Percentiles rank a stretch among this genome's conserved stretches.
These are phyloP conservation scores for Mariannaea sp. DNA, from an alignment of 2,329 filamentous ascomycete genomes.

Conservation along the genomic window DNA sequence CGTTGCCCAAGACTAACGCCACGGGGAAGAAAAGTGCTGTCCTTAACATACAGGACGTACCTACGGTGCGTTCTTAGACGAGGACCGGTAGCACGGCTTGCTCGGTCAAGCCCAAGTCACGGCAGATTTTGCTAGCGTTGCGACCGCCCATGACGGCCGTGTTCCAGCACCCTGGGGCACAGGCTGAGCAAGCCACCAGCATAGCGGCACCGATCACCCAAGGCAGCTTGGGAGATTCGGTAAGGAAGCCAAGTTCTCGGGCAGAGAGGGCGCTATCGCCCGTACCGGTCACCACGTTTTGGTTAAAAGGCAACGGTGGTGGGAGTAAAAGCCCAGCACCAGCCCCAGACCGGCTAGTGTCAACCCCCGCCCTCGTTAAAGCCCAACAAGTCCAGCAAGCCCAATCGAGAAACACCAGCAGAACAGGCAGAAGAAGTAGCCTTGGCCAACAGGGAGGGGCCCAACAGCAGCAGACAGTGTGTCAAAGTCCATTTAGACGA, in stretches of 20 bases:
- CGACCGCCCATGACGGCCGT: constrained; percentile 30
- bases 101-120: constrained; percentile 14
- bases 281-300: constrained; percentile 11
- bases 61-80: too few relatives aligned
- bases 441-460: constrained; percentile 21
- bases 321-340: constrained; percentile 4
- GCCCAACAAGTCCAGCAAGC: constrained; percentile 25
- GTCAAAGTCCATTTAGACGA: constrained; percentile 6
- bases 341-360: constrained; percentile 6
- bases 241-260: constrained; percentile 18
- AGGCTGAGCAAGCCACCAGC: background rate
- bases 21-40: constrained; percentile 23
- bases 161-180: constrained; percentile 9
- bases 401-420: constrained; percentile 29
- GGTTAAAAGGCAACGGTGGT: constrained; percentile 13
- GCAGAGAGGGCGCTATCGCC: constrained; percentile 11
- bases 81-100: constrained; percentile 29
- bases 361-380: constrained; percentile 11
- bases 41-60: too few relatives aligned
- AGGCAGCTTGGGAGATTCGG: constrained; percentile 2
- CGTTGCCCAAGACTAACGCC: constrained; percentile 13
- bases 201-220: constrained; percentile 2
- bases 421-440: constrained; percentile 17
- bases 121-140: constrained; percentile 28
- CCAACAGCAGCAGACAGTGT: constrained; percentile 4